Base-by-base conservation (phyloP, 495 filamentous ascomycete species). In the Pyrenula massariospora region DNA sequence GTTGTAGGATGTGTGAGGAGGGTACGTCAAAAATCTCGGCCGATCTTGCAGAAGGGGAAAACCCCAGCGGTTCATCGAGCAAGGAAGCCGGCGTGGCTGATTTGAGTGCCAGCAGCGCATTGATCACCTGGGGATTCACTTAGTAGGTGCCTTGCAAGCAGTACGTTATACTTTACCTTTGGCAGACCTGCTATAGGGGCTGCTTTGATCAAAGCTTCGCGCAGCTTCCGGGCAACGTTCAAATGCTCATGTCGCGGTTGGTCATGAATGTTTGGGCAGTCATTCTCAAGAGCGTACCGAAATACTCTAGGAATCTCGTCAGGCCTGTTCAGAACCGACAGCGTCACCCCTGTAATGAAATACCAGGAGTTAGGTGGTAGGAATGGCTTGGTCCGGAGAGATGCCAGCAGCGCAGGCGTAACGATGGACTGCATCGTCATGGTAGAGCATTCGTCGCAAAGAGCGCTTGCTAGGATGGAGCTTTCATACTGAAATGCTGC, bases 141-240 rank as follows among this genome's bases (percentile, higher is more conserved):
- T n/a, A n/a, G n/a, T n/a, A n/a, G n/a, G n/a, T n/a, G n/a, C n/a
- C n/a, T n/a, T n/a, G n/a, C n/a, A n/a, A n/a, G n/a, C n/a, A n/a
- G n/a, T n/a, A n/a, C n/a, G n/a, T n/a, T n/a, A n/a, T n/a, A n/a
- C n/a, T n/a, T 25, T 65, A 80, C 78, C 70, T 76, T 78, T 2
- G 79, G 80, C 25, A 83, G 61, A 11, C 79, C 79, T 21, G 72
- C 72, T 25, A 83, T 71, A 0, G 77, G 68, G 21, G 70, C 67
- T 10, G 68, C 64, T 60, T 82, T 83, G 36, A 83, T 62, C 48
- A 83, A 58, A 3, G 75, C 77, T 63, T 83, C 80, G 22, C 79
- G 68, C 58, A 81, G 71, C 42, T 72, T 69, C 42, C 78, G 62
- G 24, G 72, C 70, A 54, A 81, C 74, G 10, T 57, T 57, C 42